These are phyloP conservation scores for Podospora bellae-mahoneyi DNA, from an alignment of 495 filamentous ascomycete genomes.

Conservation along the genomic window DNA sequence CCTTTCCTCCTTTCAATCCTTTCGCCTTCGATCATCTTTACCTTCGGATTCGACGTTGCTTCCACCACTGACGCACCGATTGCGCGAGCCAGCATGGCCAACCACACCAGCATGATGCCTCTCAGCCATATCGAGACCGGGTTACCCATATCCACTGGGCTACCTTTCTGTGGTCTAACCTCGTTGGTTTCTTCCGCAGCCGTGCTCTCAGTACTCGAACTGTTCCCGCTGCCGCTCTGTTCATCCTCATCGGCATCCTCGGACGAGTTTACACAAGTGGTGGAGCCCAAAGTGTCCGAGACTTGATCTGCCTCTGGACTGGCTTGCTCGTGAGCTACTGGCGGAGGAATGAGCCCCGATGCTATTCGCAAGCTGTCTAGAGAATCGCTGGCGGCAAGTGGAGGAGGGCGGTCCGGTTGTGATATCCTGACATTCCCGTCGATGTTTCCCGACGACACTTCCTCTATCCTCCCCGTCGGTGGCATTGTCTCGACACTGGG, in stretches of 20 bases:
- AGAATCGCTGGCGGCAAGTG: not conserved
- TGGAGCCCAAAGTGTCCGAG: not conserved
- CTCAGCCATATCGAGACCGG: conserved; percentile 4
- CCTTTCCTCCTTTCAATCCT: not conserved
- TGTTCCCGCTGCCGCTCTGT: not conserved
- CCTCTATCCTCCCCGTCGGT: not conserved
- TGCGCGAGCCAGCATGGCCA: conserved; percentile 7
- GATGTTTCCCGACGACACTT: not conserved
- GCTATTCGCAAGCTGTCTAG: not conserved
- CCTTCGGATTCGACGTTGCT: not conserved
- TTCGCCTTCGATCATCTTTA: not conserved
- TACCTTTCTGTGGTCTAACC: not conserved
- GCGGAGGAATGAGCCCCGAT: not conserved
- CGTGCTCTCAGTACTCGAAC: not conserved
- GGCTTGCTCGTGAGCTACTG: not conserved
- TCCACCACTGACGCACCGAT: not conserved
- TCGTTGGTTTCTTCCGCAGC: not conserved
- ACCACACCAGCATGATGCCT: conserved; percentile 9
- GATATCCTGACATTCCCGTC: not conserved
- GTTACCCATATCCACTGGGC: not conserved
- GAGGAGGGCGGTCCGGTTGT: not conserved
- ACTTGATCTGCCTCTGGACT: not conserved
- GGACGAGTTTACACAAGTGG: conserved; percentile 7
- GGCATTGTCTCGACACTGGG: not conserved
- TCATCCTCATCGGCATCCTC: conserved; percentile 1